Percentiles rank a stretch among this genome's conserved stretches.
These are phyloP conservation scores for Aureobasidium melanogenum DNA, from an alignment of 2,329 filamentous ascomycete genomes.

Conservation along the genomic window DNA sequence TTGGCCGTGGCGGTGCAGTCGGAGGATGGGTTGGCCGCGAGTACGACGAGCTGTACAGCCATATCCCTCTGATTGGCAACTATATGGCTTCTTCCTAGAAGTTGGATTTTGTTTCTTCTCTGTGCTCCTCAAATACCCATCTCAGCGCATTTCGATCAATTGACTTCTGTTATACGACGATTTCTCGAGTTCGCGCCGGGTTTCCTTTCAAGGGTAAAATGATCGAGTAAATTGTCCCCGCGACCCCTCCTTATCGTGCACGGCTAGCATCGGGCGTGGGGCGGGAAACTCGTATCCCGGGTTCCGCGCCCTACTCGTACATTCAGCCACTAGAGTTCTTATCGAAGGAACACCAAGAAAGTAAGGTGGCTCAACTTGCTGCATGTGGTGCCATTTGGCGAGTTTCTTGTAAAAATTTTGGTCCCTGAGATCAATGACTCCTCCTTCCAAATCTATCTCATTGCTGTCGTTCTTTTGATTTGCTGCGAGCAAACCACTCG, in stretches of 20 bases:
- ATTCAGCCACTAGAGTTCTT: not conserved
- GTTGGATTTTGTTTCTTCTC: not conserved
- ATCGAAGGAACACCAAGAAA: slow-evolving; percentile 7
- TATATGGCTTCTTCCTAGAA: slow-evolving; percentile 30
- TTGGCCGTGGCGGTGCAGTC: slow-evolving; percentile 61
- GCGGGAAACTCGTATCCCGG: not conserved
- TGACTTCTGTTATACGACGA: not conserved
- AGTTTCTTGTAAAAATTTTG: not conserved
- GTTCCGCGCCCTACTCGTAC: not conserved
- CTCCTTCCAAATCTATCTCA: not conserved
- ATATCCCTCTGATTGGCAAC: slow-evolving; percentile 47
- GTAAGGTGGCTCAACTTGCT: not conserved
- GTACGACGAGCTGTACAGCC: slow-evolving; percentile 66
- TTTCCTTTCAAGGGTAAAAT: not conserved
- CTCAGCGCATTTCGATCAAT: not conserved
- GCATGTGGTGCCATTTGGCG: slow-evolving; percentile 9
- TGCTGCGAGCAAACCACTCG: not conserved
- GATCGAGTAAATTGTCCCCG: not conserved
- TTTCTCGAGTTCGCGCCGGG: not conserved
- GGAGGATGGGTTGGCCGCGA: slow-evolving; percentile 71
- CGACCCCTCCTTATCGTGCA: not conserved
- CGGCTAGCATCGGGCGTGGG: not conserved
- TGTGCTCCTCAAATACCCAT: not conserved
- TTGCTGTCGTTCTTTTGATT: not conserved
- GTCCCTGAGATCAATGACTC: not conserved